A percentile compares a stretch with the other conserved stretches of the same genome.
Conservation (phyloP, 371 early-diverging fungal genomes). For the Apophysomyces variabilis region DNA sequence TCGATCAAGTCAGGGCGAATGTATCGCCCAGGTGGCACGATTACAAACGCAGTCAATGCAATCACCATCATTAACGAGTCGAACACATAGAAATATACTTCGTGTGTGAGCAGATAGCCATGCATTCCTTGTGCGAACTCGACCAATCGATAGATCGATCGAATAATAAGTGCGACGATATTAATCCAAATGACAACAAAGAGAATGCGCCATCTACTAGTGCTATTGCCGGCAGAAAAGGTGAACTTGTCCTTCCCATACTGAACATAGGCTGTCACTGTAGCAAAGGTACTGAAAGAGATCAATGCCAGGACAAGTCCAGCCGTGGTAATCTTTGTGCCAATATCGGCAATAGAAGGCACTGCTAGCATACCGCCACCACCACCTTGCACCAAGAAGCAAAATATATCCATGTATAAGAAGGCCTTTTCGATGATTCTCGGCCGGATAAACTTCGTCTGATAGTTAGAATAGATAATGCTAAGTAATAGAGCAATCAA, state of each 20-base stretch:
- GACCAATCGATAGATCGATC: slow-evolving; percentile 15
- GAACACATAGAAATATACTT: slow-evolving; percentile 9
- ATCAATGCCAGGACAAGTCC: slow-evolving; percentile 1
- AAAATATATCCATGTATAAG: slow-evolving; percentile 1
- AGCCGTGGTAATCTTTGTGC: not conserved
- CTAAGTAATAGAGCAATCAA: not conserved
- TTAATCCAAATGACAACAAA: slow-evolving; percentile 6
- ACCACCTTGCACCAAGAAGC: slow-evolving; percentile 10
- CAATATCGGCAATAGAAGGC: slow-evolving; percentile 1
- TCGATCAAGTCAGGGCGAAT: slow-evolving; percentile 4
- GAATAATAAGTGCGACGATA: slow-evolving; percentile 9
- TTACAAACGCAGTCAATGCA: slow-evolving; percentile 3
- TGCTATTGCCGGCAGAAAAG: slow-evolving; percentile 1
- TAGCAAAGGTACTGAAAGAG: slow-evolving; percentile 11
- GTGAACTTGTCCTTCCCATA: not conserved
- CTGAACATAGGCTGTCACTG: slow-evolving; percentile 2
- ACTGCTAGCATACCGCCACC: slow-evolving; percentile 13
- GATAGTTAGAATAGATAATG: slow-evolving; percentile 5
- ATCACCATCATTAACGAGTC: slow-evolving; percentile 15
- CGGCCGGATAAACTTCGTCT: slow-evolving; percentile 6
- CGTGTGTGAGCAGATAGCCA: slow-evolving; percentile 9
- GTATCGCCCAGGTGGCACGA: slow-evolving; percentile 8
- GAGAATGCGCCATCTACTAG: not conserved
- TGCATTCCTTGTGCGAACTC: slow-evolving; percentile 10
- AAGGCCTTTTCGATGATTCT: slow-evolving; percentile 1